These are phyloP conservation scores for Cercospora beticola DNA, from an alignment of 2,329 filamentous ascomycete species.

Conservation along the genomic window DNA sequence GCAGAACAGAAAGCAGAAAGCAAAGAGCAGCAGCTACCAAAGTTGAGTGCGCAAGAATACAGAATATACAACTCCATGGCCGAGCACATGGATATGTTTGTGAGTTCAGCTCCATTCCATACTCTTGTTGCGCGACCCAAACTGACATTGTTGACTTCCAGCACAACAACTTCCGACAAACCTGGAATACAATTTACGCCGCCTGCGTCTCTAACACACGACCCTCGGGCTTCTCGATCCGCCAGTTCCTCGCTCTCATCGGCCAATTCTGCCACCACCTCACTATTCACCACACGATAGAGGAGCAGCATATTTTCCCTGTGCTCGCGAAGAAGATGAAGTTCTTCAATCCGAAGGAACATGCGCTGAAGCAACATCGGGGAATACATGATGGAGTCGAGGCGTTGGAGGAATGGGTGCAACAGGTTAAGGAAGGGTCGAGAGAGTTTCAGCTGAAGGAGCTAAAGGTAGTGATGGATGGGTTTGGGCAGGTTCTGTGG, in stretches of 20 bases:
- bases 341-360: slow-evolving; percentile 66
- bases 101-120: slow-evolving; percentile 43
- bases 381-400: slow-evolving; percentile 67
- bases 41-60: slow-evolving; percentile 67
- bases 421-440: slow-evolving; percentile 56
- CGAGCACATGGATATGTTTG: slow-evolving; percentile 72
- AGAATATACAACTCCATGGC: slow-evolving; percentile 69
- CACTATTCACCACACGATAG: slow-evolving; percentile 76
- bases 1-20: slow-evolving; percentile 11
- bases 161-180: slow-evolving; percentile 74
- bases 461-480: slow-evolving; percentile 71
- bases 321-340: slow-evolving; percentile 74
- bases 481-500: slow-evolving; percentile 77
- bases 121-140: not conserved
- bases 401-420: slow-evolving; percentile 36
- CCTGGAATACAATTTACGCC: slow-evolving; percentile 69
- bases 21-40: slow-evolving; percentile 52
- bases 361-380: slow-evolving; percentile 71
- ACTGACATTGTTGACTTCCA: slow-evolving; percentile 37
- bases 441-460: slow-evolving; percentile 56
- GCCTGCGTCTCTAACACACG: slow-evolving; percentile 62
- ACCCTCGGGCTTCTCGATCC: slow-evolving; percentile 63
- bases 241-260: slow-evolving; percentile 66
- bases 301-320: slow-evolving; percentile 72
- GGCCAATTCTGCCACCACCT: slow-evolving; percentile 70